A percentile compares a stretch with the other conserved stretches of the same genome.
Evolutionary conservation across 1,284 basidiomycete species (phyloP).

Genomic region (Ustilago vetiveriae): DNA sequence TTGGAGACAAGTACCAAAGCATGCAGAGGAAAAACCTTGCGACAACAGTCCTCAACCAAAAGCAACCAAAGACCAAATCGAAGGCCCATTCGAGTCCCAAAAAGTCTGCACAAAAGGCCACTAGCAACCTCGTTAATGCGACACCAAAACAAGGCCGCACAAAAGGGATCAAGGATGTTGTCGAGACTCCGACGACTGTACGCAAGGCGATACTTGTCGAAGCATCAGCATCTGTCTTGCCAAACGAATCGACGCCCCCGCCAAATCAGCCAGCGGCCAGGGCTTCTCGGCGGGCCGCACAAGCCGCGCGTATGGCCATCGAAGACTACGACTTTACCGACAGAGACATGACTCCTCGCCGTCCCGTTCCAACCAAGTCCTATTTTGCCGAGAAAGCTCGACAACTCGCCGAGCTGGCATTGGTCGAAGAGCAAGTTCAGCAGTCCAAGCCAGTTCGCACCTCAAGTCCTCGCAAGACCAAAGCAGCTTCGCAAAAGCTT

Average conservation of each 20-base stretch:
- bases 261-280: slow-evolving; percentile 9
- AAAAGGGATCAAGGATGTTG: neutral
- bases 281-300: slow-evolving; percentile 35
- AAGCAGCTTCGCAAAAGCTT: neutral
- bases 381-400: slow-evolving; percentile 38
- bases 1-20: too few relatives aligned
- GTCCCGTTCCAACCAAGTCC: slow-evolving; percentile 40
- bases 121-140: neutral
- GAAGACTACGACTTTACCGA: slow-evolving; percentile 46
- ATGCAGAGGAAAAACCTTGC: too few relatives aligned
- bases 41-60: neutral
- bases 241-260: slow-evolving; percentile 26
- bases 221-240: neutral
- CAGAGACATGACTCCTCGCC: slow-evolving; percentile 41
- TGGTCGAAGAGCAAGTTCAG: slow-evolving; percentile 5
- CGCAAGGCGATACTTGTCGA: neutral
- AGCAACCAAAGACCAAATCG: neutral
- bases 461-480: neutral
- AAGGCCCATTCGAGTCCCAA: neutral
- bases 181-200: slow-evolving; percentile 9
- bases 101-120: neutral
- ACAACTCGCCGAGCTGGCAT: slow-evolving; percentile 27
- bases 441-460: neutral
- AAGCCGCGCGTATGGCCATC: slow-evolving; percentile 38
- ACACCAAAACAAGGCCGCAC: slow-evolving; percentile 14